A percentile compares a stretch with the other conserved stretches of the same genome.
Conservation (phyloP, 371 early-diverging fungal genomes). For the Actinomucor elegans region DNA sequence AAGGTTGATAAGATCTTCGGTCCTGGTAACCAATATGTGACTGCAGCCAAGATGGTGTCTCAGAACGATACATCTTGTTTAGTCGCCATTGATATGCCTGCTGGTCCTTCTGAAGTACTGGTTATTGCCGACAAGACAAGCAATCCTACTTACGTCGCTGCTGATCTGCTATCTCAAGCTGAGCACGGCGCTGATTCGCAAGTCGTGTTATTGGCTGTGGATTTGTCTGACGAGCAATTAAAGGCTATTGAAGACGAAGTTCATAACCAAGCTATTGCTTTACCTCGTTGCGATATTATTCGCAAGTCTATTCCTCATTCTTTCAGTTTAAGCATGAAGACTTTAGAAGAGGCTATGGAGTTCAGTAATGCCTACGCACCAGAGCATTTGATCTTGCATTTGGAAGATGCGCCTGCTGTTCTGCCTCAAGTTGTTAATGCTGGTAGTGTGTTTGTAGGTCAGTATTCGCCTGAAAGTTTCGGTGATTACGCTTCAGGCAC, state of each 20-base stretch:
- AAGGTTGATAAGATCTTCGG: conserved; percentile 99
- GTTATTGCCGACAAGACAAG: conserved; percentile 89
- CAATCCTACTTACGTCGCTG: conserved; percentile 90
- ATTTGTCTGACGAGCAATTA: conserved; percentile 61
- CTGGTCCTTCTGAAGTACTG: conserved; percentile 96
- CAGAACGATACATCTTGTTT: conserved; percentile 92
- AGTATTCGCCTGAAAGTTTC: conserved; percentile 95
- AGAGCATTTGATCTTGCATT: conserved; percentile 95
- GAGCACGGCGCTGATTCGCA: conserved; percentile 97
- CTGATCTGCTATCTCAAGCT: conserved; percentile 95
- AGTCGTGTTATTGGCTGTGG: conserved; percentile 92
- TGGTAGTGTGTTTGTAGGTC: conserved; percentile 96
- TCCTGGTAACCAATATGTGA: conserved; percentile 98
- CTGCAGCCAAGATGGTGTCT: conserved; percentile 96
- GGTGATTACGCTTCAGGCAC: conserved; percentile 99
- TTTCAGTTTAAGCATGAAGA: conserved; percentile 67
- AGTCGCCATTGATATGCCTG: conserved; percentile 98
- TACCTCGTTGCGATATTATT: conserved; percentile 91
- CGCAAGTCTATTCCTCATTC: conserved; percentile 85
- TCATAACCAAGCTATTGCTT: conserved; percentile 75
- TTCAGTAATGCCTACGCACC: conserved; percentile 97
- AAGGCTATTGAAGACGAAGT: conserved; percentile 78
- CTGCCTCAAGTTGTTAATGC: conserved; percentile 79
- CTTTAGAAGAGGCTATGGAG: conserved; percentile 75
- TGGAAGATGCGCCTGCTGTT: conserved; percentile 69